Evolutionary conservation across 2,329 filamentous ascomycete genomes (phyloP).

Genomic region (Hymenotorrendiella dingleyae): DNA sequence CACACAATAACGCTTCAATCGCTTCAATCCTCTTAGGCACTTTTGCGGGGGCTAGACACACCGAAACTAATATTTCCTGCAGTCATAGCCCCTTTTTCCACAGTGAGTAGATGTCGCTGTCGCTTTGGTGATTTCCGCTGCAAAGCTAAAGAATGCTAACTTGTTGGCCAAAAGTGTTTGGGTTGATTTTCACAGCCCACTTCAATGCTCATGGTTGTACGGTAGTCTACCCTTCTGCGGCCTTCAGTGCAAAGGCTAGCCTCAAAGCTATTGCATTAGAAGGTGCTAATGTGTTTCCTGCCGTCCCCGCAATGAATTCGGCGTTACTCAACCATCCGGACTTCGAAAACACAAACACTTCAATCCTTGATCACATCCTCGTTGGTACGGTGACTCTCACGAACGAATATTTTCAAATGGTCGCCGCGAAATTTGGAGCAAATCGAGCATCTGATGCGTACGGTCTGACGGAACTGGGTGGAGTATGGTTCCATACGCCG

Average conservation of each 20-base stretch:
- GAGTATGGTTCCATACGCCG: constrained; percentile 58
- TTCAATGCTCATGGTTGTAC: constrained; percentile 2
- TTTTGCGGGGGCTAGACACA: background rate
- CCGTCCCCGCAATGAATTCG: constrained; percentile 5
- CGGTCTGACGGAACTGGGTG: constrained; percentile 29
- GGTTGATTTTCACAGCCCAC: background rate
- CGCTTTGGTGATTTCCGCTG: too few relatives aligned
- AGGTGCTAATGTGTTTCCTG: constrained; percentile 16
- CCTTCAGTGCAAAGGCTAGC: constrained; percentile 71
- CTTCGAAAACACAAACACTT: constrained; percentile 8
- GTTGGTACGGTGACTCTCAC: constrained; percentile 5
- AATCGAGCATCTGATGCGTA: constrained; percentile 44
- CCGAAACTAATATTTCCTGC: background rate
- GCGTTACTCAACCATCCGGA: constrained; percentile 7
- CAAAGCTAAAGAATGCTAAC: too few relatives aligned
- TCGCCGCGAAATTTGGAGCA: constrained; percentile 1
- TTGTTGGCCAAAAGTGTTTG: background rate
- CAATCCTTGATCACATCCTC: background rate
- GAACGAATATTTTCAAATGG: constrained; percentile 1
- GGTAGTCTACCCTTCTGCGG: constrained; percentile 58
- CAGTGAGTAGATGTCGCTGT: background rate
- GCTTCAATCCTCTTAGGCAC: constrained; percentile 56
- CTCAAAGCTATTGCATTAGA: constrained; percentile 47
- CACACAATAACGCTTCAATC: constrained; percentile 68
- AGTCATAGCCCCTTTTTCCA: constrained; percentile 3